Base-by-base conservation (phyloP, 2,329 filamentous ascomycete species). In the Ploettnerulaceae sp. region DNA sequence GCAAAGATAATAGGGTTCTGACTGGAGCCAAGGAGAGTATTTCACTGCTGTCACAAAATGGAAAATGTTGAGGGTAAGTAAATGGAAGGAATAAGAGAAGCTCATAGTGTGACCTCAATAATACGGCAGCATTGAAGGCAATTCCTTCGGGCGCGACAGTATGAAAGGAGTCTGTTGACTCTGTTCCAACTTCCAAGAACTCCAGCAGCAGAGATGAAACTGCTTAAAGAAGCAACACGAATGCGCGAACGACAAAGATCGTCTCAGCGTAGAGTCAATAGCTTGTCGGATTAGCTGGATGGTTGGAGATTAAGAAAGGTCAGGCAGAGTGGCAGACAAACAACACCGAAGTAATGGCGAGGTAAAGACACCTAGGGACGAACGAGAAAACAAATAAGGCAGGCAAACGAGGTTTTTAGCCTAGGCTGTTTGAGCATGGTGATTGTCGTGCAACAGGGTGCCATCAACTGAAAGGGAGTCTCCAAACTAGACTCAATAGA, bases 121-220 rank as follows among this genome's bases (percentile, higher is more conserved):
- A n/a, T n/a, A n/a, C 79, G 26, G 77, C 75, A 3, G 79, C 79
- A 52, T 73, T 74, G 33, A 85, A 56, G 12, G 71, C 61, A n/a
- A 79, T 68, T 28, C 62, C 64, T 5, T 68, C 67, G 0, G 83
- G 80, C 0, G 77, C 73, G 7, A 81, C 81, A n/a, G 80, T 56
- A 8, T 87, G 57, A 58, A 86, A 82, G 11, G 75, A 71, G 55
- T 87, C 21, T 40, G 37, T 29, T 29, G 37, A 40, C 14, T n/a
- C n/a, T n/a, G n/a, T n/a, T n/a, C n/a, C n/a, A n/a, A n/a, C n/a
- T n/a, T n/a, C n/a, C n/a, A n/a, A n/a, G n/a, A n/a, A n/a, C 37
- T 18, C 11, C 34, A 37, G 17, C 32, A 35, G 22, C 12, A 12
- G 18, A 18, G 15, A 9, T 25, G 15, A 28, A 26, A 40, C 12